Evolutionary conservation across 306 rosid species (phyloP), one percentile per base, ranked within the genome.

Genomic region (Dalbergia cochinchinensis): DNA sequence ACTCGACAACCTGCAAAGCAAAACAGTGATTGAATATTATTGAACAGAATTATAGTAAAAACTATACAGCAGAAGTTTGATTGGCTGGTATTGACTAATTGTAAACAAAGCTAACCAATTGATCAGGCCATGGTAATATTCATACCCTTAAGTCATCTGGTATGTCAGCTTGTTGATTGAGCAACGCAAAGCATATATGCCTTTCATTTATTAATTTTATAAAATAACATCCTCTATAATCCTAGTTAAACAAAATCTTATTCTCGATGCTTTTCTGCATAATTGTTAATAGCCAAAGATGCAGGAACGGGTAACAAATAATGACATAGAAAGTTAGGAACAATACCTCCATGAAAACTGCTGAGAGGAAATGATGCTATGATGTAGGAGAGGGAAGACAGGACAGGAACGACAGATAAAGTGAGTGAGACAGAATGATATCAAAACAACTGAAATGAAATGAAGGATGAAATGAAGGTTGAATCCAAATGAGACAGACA

Each of bases 1-100:
- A 73, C 71, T 92, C 98, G 44, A 94, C 97, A 33, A 78, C 86
- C 98, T 94, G 92, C 81, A 82, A 69, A 71, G 10, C 8, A 31
- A 35, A 72, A 73, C 39, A 84, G 22, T 65, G 61, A 72, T 47
- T 34, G 33, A 78, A 72, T 48, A 48, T 78, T 57, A 47, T 58
- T 71, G 4, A 71, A 45, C 39, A 53, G 26, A 76, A 41, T 61
- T 61, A 18, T 26, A 11, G 26, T 2, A 18, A 59, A 18, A 73
- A 62, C 8, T 18, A 64, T 51, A 19, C 8, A 19, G 11, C 34
- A 3, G 7, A 70, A 47, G 48, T 31, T 51, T 31, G 18, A 55
- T 5, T 58, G 15, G 10, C 37, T 5, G 37, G 77, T 58, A 14
- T 19, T 11, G 12, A 20, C 13, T 57, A 57, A 19, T 57, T 45